A percentile compares a stretch with the other conserved stretches of the same genome.
phyloP scores from a whole-genome alignment of 2,329 filamentous ascomycete genomes.

The Scytalidium sp. region DNA sequence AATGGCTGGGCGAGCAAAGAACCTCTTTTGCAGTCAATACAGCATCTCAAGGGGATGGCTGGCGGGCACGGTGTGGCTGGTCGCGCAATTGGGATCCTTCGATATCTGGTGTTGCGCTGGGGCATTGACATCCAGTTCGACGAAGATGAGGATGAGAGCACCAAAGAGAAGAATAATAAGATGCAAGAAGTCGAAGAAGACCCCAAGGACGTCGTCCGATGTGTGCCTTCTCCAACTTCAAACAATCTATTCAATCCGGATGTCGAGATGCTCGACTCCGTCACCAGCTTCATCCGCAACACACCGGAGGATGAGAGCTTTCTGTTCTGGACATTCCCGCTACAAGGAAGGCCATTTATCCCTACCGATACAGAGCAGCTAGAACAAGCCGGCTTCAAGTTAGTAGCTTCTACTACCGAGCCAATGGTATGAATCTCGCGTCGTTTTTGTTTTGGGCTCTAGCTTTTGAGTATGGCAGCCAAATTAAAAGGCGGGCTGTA shows the following conservation, averaged over 20 bases:
- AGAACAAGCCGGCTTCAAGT: conserved; percentile 14
- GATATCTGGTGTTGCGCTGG: conserved; percentile 57
- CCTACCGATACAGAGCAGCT: conserved; percentile 4
- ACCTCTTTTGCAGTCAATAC: conserved; percentile 51
- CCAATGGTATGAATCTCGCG: not conserved
- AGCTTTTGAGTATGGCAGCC: too few species aligned
- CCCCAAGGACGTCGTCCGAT: conserved; percentile 15
- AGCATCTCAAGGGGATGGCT: conserved; percentile 58
- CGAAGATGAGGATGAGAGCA: conserved; percentile 21
- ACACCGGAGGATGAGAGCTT: conserved; percentile 13
- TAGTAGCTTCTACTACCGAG: conserved; percentile 4
- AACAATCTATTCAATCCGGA: conserved; percentile 24
- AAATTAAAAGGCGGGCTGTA: too few species aligned
- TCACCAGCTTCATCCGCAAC: conserved; percentile 10
- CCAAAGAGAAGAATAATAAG: conserved; percentile 26
- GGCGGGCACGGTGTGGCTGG: conserved; percentile 31
- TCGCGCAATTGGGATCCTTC: conserved; percentile 41
- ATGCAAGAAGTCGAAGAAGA: conserved; percentile 33
- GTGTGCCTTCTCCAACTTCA: conserved; percentile 9
- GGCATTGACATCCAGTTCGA: conserved; percentile 49
- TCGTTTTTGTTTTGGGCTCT: too few species aligned
- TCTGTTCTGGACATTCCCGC: conserved; percentile 27
- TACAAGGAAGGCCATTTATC: conserved; percentile 24
- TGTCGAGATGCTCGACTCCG: conserved; percentile 28
- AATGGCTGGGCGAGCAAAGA: conserved; percentile 18